Conservation (phyloP, 2,329 filamentous ascomycete genomes). For the Pestalotiopsis fici region DNA sequence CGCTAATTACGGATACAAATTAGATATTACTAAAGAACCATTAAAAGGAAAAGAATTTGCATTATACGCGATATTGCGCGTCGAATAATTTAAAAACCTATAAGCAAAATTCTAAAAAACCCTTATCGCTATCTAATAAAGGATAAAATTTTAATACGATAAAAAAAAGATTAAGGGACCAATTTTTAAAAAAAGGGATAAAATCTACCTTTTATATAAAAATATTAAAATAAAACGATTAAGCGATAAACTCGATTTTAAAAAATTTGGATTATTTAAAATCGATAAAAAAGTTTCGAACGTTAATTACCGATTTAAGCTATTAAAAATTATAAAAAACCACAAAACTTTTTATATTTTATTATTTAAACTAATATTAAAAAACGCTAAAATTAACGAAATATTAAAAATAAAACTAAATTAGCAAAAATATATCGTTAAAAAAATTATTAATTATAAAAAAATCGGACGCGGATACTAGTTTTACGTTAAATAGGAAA, state of each 20-base stretch:
- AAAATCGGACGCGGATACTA: conserved; percentile 11
- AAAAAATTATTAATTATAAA: conserved; percentile 8
- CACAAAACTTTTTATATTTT: not conserved
- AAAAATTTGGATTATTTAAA: not conserved
- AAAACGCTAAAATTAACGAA: not conserved
- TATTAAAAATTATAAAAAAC: not conserved
- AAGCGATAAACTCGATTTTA: not conserved
- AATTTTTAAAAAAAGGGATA: conserved; percentile 9
- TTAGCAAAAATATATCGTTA: conserved; percentile 10
- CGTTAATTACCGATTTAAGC: not conserved
- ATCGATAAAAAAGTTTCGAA: no score
- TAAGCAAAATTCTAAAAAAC: conserved; percentile 9
- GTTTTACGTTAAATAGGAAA: conserved; percentile 9
- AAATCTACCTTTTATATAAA: not conserved
- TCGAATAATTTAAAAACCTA: conserved; percentile 11
- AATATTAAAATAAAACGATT: not conserved
- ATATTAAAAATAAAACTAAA: conserved; percentile 7
- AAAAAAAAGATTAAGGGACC: conserved; percentile 14
- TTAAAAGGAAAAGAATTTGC: conserved; percentile 15
- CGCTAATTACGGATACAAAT: not conserved
- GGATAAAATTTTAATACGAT: not conserved
- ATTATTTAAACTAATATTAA: not conserved
- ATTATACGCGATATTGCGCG: conserved; percentile 9
- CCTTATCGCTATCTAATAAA: not conserved
- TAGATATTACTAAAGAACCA: conserved; percentile 1